These are phyloP conservation scores for Plasmodium cynomolgi DNA, from an alignment of 169 alveolate species.

Conservation along the genomic window DNA sequence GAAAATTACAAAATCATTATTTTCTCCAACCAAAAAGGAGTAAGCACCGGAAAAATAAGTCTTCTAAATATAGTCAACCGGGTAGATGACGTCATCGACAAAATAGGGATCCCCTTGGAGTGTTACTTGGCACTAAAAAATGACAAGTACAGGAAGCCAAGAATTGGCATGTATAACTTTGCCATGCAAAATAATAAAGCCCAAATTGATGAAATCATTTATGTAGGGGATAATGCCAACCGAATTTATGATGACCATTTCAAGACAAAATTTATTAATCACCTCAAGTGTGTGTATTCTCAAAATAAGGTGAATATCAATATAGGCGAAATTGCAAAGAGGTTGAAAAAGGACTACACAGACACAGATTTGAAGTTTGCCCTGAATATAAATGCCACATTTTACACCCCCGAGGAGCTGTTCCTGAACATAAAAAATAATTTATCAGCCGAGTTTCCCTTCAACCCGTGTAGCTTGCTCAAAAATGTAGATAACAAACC, in stretches of 20 bases:
- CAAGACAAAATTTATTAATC: conserved; percentile 57
- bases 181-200: conserved; percentile 75
- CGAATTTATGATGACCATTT: conserved; percentile 72
- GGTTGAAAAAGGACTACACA: conserved; percentile 78
- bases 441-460: conserved; percentile 21
- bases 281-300: conserved; percentile 48
- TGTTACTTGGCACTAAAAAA: conserved; percentile 31
- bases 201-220: conserved; percentile 72
- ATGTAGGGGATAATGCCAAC: conserved; percentile 87
- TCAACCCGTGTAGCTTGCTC: conserved; percentile 22
- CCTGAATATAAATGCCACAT: conserved; percentile 75
- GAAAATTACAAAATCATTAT: conserved; percentile 58
- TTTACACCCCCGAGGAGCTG: conserved; percentile 84
- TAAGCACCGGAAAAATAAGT: conserved; percentile 58
- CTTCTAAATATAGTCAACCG: conserved; percentile 40
- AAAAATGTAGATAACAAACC: conserved; percentile 1
- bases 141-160: conserved; percentile 77
- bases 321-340: conserved; percentile 75
- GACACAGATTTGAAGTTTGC: conserved; percentile 85
- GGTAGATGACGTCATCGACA: conserved; percentile 43
- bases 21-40: conserved; percentile 71
- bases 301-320: conserved; percentile 74
- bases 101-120: conserved; percentile 76
- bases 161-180: conserved; percentile 83
- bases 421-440: conserved; percentile 63